phyloP scores from a whole-genome alignment of 2,329 filamentous ascomycete species.

The Cadophora sp. region DNA sequence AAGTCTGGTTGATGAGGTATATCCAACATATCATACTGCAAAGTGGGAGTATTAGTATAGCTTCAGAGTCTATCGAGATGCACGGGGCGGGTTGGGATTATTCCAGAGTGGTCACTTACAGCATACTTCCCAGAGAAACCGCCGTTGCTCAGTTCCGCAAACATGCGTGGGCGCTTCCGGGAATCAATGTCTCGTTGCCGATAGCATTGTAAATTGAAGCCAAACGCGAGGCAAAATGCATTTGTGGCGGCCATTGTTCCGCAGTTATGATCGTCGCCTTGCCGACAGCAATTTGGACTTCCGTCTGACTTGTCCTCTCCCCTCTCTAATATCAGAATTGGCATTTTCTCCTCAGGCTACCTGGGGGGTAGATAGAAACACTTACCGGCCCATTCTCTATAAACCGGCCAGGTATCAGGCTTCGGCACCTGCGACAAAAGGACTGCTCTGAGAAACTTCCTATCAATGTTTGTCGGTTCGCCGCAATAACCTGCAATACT shows the following conservation, averaged over 20 bases:
- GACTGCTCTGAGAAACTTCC: not conserved
- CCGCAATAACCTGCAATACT: not conserved
- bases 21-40: not conserved
- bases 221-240: slow-evolving; percentile 11
- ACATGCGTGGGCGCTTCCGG: slow-evolving; percentile 3
- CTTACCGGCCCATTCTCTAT: not conserved
- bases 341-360: too few species aligned
- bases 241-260: not conserved
- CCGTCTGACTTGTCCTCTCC: not conserved
- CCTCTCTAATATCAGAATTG: not conserved
- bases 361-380: too few species aligned
- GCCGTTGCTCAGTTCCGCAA: not conserved
- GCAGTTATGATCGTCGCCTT: not conserved
- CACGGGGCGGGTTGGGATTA: too few species aligned
- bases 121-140: not conserved
- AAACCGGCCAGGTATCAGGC: not conserved
- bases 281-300: not conserved
- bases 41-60: not conserved
- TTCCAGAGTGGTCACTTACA: not conserved
- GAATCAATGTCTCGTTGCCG: not conserved
- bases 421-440: not conserved
- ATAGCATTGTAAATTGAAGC: slow-evolving; percentile 1
- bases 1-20: not conserved
- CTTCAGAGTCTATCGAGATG: too few species aligned
- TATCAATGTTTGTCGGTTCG: not conserved